Percentiles rank a stretch among this genome's conserved stretches.
These are phyloP conservation scores for Phaseolus coccineus DNA, from an alignment of 331 rosid species.

Conservation along the genomic window DNA sequence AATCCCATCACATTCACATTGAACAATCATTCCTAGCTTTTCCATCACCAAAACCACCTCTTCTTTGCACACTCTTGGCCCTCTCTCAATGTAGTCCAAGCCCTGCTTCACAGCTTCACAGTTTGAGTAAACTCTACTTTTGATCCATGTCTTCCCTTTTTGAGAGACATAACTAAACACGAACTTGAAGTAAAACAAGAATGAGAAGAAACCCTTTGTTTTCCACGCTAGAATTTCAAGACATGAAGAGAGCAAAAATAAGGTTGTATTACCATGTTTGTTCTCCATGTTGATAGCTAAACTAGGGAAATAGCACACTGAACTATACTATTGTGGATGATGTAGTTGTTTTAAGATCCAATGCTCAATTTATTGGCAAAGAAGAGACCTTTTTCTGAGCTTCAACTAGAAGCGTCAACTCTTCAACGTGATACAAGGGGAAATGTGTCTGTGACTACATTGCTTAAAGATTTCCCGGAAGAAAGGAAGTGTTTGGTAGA, in stretches of 20 bases:
- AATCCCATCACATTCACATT: constrained; percentile 17
- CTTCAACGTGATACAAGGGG: constrained; percentile 25
- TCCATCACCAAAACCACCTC: constrained; percentile 55
- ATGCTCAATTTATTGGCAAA: background rate
- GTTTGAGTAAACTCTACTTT: background rate
- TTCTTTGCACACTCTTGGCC: constrained; percentile 43
- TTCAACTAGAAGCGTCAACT: constrained; percentile 36
- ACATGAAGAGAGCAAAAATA: background rate
- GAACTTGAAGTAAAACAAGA: constrained; percentile 4
- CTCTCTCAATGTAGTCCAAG: background rate
- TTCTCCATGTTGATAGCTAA: constrained; percentile 12
- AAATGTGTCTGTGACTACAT: background rate
- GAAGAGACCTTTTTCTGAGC: constrained; percentile 14
- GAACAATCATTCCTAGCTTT: constrained; percentile 45
- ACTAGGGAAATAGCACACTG: background rate
- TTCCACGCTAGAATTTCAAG: constrained; percentile 23
- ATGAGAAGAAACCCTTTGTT: constrained; percentile 6
- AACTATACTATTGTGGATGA: constrained; percentile 7
- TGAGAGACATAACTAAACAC: background rate
- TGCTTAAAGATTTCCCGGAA: constrained; percentile 25
- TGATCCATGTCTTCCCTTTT: constrained; percentile 38
- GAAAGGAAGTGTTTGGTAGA: background rate
- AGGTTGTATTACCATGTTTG: background rate
- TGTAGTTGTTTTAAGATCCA: background rate
- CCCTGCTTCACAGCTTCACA: constrained; percentile 10